phyloP scores from a whole-genome alignment of 2,329 filamentous ascomycete genomes.

The Apiospora kogelbergensis region DNA sequence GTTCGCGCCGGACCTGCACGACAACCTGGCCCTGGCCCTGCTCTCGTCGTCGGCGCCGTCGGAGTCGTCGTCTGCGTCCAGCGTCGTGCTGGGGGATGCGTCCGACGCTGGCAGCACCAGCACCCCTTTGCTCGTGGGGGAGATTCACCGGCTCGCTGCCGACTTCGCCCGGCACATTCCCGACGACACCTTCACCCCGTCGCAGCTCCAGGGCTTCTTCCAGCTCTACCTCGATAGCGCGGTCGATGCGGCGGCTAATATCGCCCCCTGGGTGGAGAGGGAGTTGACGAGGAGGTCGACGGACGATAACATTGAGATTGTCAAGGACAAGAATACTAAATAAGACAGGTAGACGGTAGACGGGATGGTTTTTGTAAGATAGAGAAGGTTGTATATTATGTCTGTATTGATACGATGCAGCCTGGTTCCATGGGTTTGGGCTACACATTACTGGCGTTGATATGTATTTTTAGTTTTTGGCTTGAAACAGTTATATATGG shows the following conservation, averaged over 20 bases:
- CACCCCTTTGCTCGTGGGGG: slow-evolving; percentile 8
- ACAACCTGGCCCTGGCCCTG: background rate
- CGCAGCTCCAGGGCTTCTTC: slow-evolving; percentile 36
- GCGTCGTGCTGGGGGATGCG: background rate
- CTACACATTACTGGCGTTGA: background rate
- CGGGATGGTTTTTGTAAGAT: background rate
- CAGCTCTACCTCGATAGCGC: slow-evolving; percentile 33
- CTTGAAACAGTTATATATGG: background rate
- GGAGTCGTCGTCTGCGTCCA: background rate
- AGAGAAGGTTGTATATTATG: background rate
- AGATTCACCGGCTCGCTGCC: slow-evolving; percentile 23
- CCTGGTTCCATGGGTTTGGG: background rate
- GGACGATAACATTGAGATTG: slow-evolving; percentile 30
- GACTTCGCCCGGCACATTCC: slow-evolving; percentile 32
- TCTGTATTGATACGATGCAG: background rate
- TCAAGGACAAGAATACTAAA: slow-evolving; percentile 21
- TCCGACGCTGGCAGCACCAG: background rate
- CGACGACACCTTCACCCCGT: slow-evolving; percentile 34
- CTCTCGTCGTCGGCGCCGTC: background rate
- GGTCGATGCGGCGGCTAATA: slow-evolving; percentile 26
- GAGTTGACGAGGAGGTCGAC: slow-evolving; percentile 23
- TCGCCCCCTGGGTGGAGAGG: slow-evolving; percentile 29
- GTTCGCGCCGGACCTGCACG: slow-evolving; percentile 28
- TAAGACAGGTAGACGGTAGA: background rate
- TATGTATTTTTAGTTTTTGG: background rate